Evolutionary conservation across 2,329 filamentous ascomycete genomes (phyloP).

Genomic region (Berkeleyomyces rouxiae): DNA sequence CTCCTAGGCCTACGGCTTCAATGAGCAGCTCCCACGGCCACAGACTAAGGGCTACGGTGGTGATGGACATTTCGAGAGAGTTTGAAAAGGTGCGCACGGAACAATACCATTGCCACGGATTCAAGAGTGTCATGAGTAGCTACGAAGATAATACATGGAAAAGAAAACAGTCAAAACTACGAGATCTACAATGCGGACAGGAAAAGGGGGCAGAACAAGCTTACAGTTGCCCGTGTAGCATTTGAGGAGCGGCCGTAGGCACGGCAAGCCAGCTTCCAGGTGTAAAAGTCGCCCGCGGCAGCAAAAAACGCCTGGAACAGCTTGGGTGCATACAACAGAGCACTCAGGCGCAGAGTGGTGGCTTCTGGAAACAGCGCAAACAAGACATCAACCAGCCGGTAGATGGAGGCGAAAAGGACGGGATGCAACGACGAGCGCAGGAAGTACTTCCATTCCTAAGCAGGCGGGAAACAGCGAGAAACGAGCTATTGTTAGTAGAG

Average conservation of each 20-base stretch:
- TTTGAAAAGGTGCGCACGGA: conserved; percentile 90
- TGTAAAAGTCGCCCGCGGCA: conserved; percentile 67
- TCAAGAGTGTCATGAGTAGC: conserved; percentile 55
- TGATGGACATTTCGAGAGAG: conserved; percentile 78
- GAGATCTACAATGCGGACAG: conserved; percentile 16
- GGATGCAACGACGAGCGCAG: conserved; percentile 86
- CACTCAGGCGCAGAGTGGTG: conserved; percentile 36
- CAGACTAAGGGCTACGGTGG: conserved; percentile 57
- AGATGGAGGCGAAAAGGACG: conserved; percentile 63
- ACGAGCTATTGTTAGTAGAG: neutral
- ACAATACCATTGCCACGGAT: conserved; percentile 94
- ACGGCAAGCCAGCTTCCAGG: conserved; percentile 62
- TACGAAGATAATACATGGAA: conserved; percentile 21
- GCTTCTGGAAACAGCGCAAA: conserved; percentile 36
- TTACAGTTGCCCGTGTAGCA: conserved; percentile 53
- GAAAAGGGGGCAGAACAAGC: conserved; percentile 20
- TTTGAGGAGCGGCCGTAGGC: conserved; percentile 52
- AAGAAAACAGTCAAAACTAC: conserved; percentile 9
- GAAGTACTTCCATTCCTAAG: conserved; percentile 78
- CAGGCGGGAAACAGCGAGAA: neutral
- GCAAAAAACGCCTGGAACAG: conserved; percentile 62
- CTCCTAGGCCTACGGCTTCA: conserved; percentile 17
- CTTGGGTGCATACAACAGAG: conserved; percentile 59
- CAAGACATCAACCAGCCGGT: conserved; percentile 42
- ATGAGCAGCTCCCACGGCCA: conserved; percentile 71